These are phyloP conservation scores for Glutinoglossum americanum DNA, from an alignment of 495 filamentous ascomycete genomes.

Conservation along the genomic window DNA sequence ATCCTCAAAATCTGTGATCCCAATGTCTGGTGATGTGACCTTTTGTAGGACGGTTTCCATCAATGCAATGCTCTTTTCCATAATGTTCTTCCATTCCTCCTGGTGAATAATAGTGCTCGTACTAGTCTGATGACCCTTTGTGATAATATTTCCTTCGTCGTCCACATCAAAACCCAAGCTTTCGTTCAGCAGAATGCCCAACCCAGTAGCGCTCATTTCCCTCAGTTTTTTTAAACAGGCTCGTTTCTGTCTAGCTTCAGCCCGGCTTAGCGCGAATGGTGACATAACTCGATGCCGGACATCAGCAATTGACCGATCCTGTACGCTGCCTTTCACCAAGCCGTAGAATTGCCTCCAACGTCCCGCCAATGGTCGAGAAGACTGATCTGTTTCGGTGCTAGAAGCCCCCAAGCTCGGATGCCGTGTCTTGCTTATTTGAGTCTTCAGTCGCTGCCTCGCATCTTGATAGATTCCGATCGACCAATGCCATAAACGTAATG, in stretches of 20 bases:
- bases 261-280: conserved; percentile 45
- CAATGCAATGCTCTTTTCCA: conserved; percentile 49
- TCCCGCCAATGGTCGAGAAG: background rate
- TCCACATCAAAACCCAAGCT: conserved; percentile 39
- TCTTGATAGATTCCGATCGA: conserved; percentile 37
- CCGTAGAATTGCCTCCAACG: conserved; percentile 58
- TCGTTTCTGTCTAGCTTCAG: conserved; percentile 49
- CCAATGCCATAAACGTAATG: conserved; percentile 46
- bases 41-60: conserved; percentile 60
- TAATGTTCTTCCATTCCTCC: conserved; percentile 46
- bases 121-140: conserved; percentile 15
- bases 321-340: conserved; percentile 49
- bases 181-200: conserved; percentile 71
- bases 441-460: conserved; percentile 12
- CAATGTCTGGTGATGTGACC: conserved; percentile 29
- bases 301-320: conserved; percentile 36
- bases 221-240: conserved; percentile 40
- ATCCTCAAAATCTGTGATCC: conserved; percentile 51
- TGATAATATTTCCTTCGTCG: conserved; percentile 20
- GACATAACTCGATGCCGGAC: conserved; percentile 38
- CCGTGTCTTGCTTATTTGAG: no score
- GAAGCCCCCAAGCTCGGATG: conserved; percentile 4
- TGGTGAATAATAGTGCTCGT: conserved; percentile 13
- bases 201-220: conserved; percentile 60
- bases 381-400: conserved; percentile 17